phyloP scores from a whole-genome alignment of 225 moss, liverwort and hornwort species.

The Takakia lepidozioides region DNA sequence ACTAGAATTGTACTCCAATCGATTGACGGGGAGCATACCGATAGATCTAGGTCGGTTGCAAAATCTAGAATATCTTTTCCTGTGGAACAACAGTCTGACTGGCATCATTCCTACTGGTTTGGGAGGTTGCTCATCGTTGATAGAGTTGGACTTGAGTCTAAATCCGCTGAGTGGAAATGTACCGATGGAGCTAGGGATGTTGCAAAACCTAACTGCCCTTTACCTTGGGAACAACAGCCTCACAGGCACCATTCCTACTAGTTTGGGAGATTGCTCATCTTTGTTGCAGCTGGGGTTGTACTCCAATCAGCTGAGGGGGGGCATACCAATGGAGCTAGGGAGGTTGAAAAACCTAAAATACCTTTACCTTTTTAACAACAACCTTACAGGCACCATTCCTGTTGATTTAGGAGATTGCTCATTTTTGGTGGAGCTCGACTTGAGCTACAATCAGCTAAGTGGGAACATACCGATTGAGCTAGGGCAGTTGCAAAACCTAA shows the following conservation, averaged over 20 bases:
- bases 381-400: constrained; percentile 27
- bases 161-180: constrained; percentile 34
- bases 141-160: constrained; percentile 4
- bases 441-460: too few species aligned
- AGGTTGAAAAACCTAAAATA: too few species aligned
- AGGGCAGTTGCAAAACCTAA: too few species aligned
- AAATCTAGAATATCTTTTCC: constrained; percentile 3
- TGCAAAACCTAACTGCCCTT: constrained; percentile 11
- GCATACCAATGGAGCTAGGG: too few species aligned
- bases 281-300: constrained; percentile 25
- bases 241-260: constrained; percentile 16
- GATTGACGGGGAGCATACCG: constrained; percentile 3
- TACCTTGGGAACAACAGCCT: constrained; percentile 38
- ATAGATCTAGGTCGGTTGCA: constrained; percentile 8
- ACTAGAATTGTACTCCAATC: too few species aligned
- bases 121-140: background rate
- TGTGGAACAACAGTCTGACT: constrained; percentile 8
- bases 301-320: too few species aligned
- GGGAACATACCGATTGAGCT: too few species aligned
- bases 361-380: constrained; percentile 7
- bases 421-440: too few species aligned
- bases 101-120: constrained; percentile 3
- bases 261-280: constrained; percentile 19
- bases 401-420: background rate
- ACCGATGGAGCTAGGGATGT: constrained; percentile 16